A percentile compares a stretch with the other conserved stretches of the same genome.
phyloP scores from a whole-genome alignment of 2,329 filamentous ascomycete genomes.

The Trichoderma sp. region DNA sequence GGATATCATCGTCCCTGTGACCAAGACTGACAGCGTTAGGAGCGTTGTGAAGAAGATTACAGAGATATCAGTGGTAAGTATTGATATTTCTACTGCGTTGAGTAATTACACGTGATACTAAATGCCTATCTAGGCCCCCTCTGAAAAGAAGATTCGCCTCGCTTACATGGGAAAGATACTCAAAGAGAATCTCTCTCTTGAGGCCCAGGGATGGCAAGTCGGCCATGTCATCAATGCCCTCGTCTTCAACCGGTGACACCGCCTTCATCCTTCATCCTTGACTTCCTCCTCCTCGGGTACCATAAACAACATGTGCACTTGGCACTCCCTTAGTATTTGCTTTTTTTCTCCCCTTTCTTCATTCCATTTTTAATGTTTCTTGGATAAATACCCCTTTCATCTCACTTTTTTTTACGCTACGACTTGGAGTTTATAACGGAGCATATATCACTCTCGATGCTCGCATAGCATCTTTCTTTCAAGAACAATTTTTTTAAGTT shows the following conservation, averaged over 20 bases:
- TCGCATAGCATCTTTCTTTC: neutral
- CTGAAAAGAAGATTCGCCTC: conserved; percentile 64
- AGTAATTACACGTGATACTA: no score
- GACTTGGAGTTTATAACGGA: conserved; percentile 8
- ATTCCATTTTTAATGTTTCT: conserved; percentile 15
- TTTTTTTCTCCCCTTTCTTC: neutral
- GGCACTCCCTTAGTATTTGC: neutral
- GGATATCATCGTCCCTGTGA: conserved; percentile 62
- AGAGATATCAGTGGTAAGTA: conserved; percentile 63
- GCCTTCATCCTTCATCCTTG: neutral
- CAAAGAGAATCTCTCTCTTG: conserved; percentile 65
- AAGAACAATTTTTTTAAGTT: neutral
- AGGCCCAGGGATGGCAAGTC: conserved; percentile 72
- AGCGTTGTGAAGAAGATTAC: conserved; percentile 63
- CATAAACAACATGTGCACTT: neutral
- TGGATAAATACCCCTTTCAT: conserved; percentile 35
- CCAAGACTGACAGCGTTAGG: conserved; percentile 64
- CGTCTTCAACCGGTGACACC: conserved; percentile 55
- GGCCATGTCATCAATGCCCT: conserved; percentile 78
- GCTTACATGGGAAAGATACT: conserved; percentile 82
- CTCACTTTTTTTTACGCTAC: neutral
- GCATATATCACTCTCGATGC: neutral
- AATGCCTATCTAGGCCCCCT: conserved; percentile 52
- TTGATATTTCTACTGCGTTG: neutral
- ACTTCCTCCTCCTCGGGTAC: neutral